Evolutionary conservation across 371 early-diverging fungal species (phyloP), one percentile per base, ranked within the genome.

Genomic region (Capillidium rhysosporum): DNA sequence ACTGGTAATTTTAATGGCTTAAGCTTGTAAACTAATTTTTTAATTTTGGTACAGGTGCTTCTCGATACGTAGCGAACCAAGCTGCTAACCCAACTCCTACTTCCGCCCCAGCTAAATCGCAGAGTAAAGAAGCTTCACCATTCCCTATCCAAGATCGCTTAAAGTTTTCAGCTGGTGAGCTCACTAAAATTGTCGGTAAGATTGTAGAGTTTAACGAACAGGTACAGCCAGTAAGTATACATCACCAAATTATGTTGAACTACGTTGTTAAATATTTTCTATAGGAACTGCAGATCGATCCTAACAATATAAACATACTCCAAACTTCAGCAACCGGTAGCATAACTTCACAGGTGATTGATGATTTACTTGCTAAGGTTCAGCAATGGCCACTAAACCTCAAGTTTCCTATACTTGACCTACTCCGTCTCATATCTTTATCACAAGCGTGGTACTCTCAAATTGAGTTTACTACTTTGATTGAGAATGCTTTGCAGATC

Each of bases 401-500:
- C 10, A 76, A 89, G 3, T 91, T 90, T 64, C 93, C 93, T 41
- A 84, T 74, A 5, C 63, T 93, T 40, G 94, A 93, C 57, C 61
- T 92, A 12, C 60, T 91, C 18, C 80, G 94, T 1, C 64, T 89
- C 5, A 55, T 71, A 3, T 69, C 77, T 0, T 60, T 84, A 2
- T 21, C 26, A 5, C 26, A 26, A 26, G 23, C 48, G 5, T 47
- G 48, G 48, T 65, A 75, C 51, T 66, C 72, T 0, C 48, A 41
- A 4, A 46, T 39, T 16, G 57, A 59, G 0, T 59, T 59, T 0
- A 7, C 34, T 34, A 7, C 4, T 34, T 7, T 34, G 7, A 34
- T 34, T 34, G 34, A 12, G 4, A 34, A 34, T 34, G 62, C 62
- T 0, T 51, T 60, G 28, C 53, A 62, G 28, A 51, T 61, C 30